Conservation (phyloP, 2,329 filamentous ascomycete species). For the Talaromyces amestolkiae region DNA sequence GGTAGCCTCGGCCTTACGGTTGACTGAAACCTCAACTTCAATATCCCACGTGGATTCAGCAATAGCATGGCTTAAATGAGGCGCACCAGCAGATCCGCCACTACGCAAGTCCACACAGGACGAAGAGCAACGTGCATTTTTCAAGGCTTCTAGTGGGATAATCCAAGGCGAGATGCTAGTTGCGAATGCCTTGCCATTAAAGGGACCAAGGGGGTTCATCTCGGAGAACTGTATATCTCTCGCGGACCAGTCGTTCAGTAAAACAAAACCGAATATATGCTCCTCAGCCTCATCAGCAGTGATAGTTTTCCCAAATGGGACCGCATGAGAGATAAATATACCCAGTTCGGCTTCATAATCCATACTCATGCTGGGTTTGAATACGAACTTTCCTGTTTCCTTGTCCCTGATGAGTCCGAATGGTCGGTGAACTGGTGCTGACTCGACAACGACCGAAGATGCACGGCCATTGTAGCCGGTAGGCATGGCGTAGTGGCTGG, state of each 20-base stretch:
- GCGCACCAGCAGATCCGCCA: no score
- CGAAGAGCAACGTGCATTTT: no score
- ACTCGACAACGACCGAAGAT: background rate
- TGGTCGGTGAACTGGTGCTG: background rate
- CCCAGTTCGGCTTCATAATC: slow-evolving; percentile 6
- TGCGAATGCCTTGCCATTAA: slow-evolving; percentile 1
- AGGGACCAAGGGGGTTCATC: background rate
- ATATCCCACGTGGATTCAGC: background rate
- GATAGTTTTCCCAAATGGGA: background rate
- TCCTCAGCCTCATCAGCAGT: background rate
- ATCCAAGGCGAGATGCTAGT: background rate
- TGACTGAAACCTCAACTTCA: background rate
- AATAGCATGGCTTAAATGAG: background rate
- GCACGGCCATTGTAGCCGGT: background rate
- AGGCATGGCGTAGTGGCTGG: background rate
- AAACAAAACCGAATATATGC: slow-evolving; percentile 5
- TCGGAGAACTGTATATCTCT: slow-evolving; percentile 6
- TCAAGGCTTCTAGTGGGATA: background rate
- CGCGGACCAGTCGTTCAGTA: slow-evolving; percentile 7
- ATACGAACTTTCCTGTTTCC: background rate
- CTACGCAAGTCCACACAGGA: no score
- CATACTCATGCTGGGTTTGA: background rate
- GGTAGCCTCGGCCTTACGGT: background rate
- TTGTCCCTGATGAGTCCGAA: background rate
- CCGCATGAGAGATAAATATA: background rate